Conservation (phyloP, 805 yeast genomes). For the Sugiyamaella smithiae region DNA sequence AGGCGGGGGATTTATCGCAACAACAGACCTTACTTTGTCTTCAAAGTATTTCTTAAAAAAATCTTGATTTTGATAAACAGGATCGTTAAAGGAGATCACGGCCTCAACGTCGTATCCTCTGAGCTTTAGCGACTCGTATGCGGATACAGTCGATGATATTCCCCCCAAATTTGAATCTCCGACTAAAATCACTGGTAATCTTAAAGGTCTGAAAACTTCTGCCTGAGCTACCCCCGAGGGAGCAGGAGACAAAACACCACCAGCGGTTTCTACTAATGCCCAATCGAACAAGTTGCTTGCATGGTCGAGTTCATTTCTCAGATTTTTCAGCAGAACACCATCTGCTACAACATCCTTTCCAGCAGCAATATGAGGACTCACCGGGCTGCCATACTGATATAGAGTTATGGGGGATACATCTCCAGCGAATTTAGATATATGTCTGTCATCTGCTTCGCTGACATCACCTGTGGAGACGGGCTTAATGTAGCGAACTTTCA, state of each 20-base stretch:
- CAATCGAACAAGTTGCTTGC: slow-evolving; percentile 5
- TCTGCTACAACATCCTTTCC: slow-evolving; percentile 3
- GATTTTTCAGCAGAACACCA: slow-evolving; percentile 3
- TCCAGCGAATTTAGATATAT: slow-evolving; percentile 12
- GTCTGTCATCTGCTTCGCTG: slow-evolving; percentile 22
- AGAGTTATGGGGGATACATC: slow-evolving; percentile 4
- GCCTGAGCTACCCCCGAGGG: slow-evolving; percentile 23
- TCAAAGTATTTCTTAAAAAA: slow-evolving; percentile 19
- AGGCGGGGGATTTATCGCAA: slow-evolving; percentile 19
- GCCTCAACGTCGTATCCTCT: slow-evolving; percentile 25
- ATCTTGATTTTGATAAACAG: slow-evolving; percentile 16
- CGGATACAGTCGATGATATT: slow-evolving; percentile 23
- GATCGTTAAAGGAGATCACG: slow-evolving; percentile 19
- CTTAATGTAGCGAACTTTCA: slow-evolving; percentile 21
- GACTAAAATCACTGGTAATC: slow-evolving; percentile 24
- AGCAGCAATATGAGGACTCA: slow-evolving; percentile 26
- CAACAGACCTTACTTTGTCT: slow-evolving; percentile 13
- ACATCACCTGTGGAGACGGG: slow-evolving; percentile 27
- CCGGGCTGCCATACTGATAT: slow-evolving; percentile 18
- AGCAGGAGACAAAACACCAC: slow-evolving; percentile 26
- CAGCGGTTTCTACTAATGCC: slow-evolving; percentile 27
- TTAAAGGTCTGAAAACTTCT: slow-evolving; percentile 22
- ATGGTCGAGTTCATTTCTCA: neutral
- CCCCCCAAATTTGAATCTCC: slow-evolving; percentile 26
- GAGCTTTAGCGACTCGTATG: slow-evolving; percentile 23